Evolutionary conservation across 2,329 filamentous ascomycete genomes (phyloP).

Genomic region (Rachicladosporium sp.): DNA sequence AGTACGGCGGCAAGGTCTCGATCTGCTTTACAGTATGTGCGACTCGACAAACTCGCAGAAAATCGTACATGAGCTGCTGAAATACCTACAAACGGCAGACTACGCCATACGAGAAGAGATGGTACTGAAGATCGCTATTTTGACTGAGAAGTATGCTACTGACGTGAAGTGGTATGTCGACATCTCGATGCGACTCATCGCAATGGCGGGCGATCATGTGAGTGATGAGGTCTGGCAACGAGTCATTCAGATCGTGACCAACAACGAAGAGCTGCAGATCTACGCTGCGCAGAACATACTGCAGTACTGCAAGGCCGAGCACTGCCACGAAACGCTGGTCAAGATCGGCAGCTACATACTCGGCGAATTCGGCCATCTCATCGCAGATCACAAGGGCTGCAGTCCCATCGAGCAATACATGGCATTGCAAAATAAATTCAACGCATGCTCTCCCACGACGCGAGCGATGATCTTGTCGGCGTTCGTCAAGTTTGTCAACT

Average conservation of each 20-base stretch:
- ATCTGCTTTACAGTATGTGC: constrained; percentile 98
- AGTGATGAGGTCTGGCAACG: constrained; percentile 99
- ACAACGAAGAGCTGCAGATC: constrained; percentile 95
- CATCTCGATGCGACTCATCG: constrained; percentile 84
- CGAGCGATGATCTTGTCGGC: constrained; percentile 88
- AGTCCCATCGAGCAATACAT: constrained; percentile 96
- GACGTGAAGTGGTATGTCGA: constrained; percentile 99
- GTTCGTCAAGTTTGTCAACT: constrained; percentile 94
- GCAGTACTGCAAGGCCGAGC: constrained; percentile 81
- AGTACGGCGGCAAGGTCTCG: constrained; percentile 86
- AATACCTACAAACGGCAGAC: constrained; percentile 91
- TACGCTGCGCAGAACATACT: constrained; percentile 91
- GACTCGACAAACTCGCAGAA: constrained; percentile 86
- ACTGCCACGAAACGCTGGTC: constrained; percentile 91
- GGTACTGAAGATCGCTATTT: constrained; percentile 95
- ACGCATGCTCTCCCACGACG: constrained; percentile 76
- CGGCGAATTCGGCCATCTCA: constrained; percentile 91
- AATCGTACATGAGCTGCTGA: constrained; percentile 85
- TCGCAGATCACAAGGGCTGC: constrained; percentile 82
- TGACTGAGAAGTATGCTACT: constrained; percentile 96
- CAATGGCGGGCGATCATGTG: constrained; percentile 94
- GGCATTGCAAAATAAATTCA: constrained; percentile 80
- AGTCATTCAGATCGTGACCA: constrained; percentile 96
- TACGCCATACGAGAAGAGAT: constrained; percentile 98
- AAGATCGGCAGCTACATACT: constrained; percentile 96